Conservation (phyloP, 305 asterid genomes). For the Ajuga reptans region DNA sequence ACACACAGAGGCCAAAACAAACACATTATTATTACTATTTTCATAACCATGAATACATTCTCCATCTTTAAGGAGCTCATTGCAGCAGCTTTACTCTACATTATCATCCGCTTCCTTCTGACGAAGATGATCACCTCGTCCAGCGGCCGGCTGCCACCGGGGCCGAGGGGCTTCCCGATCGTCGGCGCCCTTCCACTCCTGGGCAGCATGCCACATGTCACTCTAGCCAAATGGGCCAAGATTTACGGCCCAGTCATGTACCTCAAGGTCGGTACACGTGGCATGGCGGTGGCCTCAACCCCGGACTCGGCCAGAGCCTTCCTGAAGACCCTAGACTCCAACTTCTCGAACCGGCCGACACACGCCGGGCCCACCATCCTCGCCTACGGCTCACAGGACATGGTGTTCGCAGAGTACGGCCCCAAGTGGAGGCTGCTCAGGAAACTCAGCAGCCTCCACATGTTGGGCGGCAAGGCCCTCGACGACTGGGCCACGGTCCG, state of each 20-base stretch:
- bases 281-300: conserved; percentile 42
- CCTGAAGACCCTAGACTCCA: conserved; percentile 36
- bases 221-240: conserved; percentile 41
- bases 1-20: no score
- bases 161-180: conserved; percentile 46
- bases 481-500: conserved; percentile 35
- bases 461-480: conserved; percentile 39
- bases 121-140: background rate
- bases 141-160: conserved; percentile 32
- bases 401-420: conserved; percentile 46
- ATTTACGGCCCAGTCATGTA: conserved; percentile 43
- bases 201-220: conserved; percentile 43
- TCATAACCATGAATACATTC: background rate
- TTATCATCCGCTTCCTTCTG: conserved; percentile 2
- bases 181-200: conserved; percentile 43
- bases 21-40: no score
- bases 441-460: conserved; percentile 40
- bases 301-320: conserved; percentile 43
- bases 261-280: conserved; percentile 35
- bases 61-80: background rate
- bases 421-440: conserved; percentile 46
- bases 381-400: conserved; percentile 43
- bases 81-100: background rate
- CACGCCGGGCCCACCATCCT: conserved; percentile 41
- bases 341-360: conserved; percentile 38